Evolutionary conservation across 352 stramenopile species (phyloP), one percentile per base, ranked within the genome.

Genomic region (Phytophthora brassicae): DNA sequence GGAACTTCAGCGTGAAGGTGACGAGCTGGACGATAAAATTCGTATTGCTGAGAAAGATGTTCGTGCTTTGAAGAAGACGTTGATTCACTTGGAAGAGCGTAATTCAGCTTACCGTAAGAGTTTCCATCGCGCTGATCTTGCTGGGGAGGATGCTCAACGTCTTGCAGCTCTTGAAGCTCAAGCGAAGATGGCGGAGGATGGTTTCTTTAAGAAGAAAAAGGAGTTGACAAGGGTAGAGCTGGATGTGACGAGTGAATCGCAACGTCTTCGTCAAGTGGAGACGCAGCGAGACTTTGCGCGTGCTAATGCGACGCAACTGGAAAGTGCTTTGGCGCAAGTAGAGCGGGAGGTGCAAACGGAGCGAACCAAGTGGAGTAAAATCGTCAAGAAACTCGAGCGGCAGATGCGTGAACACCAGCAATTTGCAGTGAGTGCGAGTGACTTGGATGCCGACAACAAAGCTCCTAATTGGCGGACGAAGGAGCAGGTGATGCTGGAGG

Each of bases 21-120:
- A 99, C 71, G 86, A 97, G 48, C 82, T 99, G 8, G 95, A 99
- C 59, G 87, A 96, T 56, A 94, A 97, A 57, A 98, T 99, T 60
- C 77, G 89, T 16, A 70, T 92, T 28, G 88, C 90, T 14, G 94
- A 98, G 71, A 91, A 92, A 45, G 96, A 99, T 64, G 95, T 98
- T 20, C 79, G 79, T 13, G 92, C 92, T 3, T 74, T 99, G 36
- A 91, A 98, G 65, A 96, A 94, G 62, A 98, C 95, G 20, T 74
- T 99, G 26, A 69, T 84, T 42, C 89, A 98, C 51, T 69, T 99
- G 22, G 94, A 98, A 56, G 74, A 84, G 28, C 77, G 90, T 56
- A 99, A 99, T 75, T 97, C 88, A n/a, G 83, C 92, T 56, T 98
- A 97, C 73, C 90, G 96, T 28, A 90, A 94, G 65, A 97, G 86